Base-by-base conservation (phyloP, 164 flowering plant species). In the Umbilicus rupestris region DNA sequence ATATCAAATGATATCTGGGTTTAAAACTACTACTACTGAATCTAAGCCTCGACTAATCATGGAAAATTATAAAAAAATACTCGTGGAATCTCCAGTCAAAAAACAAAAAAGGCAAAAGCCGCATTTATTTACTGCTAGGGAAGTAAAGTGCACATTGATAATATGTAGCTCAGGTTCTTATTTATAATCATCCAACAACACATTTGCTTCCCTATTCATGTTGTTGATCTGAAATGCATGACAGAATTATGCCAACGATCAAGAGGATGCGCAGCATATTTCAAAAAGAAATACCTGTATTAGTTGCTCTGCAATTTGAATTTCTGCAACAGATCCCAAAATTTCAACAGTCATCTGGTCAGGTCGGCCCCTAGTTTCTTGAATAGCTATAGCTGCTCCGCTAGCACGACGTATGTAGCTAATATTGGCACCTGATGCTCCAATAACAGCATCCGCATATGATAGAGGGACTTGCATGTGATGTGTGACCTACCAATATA, bases 361-460 rank as follows among this genome's bases (percentile, higher is more conserved):
- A 33, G 98, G 98, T 42, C 79, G 82, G 55, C 95, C 97, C 71
- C 85, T 84, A 9, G 90, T 84, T 76, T 90, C 98, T 69, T 93
- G 98, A 33, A 93, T 82, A 5, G 94, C 83, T 44, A 90, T 82
- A 50, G 88, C 80, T 72, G 98, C 96, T 52, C 97, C 98, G 80
- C 98, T 93, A 46, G 88, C 84, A 45, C 97, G 93, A 14, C 97
- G 81, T 64, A 87, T 93, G 72, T 90, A 93, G 70, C 96, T 88
- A 66, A 93, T 93, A 72, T 72, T 93, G 47, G 94, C 77, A 63
- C 98, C 98, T 62, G 84, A 81, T 35, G 82, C 73, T 33, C 98
- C 98, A 78, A 93, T 93, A 39, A 93, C 96, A 46, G 95, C 97
- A 84, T 93, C 98, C 24, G 98, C 98, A 79, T 85, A 93, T 35